Evolutionary conservation across 2,329 filamentous ascomycete species (phyloP), one percentile per base, ranked within the genome.

Genomic region (Ascomycota sp.): DNA sequence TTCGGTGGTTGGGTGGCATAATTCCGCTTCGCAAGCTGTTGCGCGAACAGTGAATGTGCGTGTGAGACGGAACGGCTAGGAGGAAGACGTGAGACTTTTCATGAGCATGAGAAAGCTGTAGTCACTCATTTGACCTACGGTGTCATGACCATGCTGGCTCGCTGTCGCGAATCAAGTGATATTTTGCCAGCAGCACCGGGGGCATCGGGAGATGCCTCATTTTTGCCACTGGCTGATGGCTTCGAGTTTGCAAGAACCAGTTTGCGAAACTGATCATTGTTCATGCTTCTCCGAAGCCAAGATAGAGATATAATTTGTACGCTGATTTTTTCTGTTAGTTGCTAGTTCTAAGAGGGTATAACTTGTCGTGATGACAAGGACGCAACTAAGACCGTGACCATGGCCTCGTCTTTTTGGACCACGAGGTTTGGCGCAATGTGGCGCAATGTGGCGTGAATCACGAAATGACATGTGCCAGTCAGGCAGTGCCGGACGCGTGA

Each of bases 201-300:
- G 36, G 41, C 35, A 40, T 39, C 37, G 31, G 40, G 44, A 10
- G 65, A 59, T 29, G 56, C 46, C 37, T 57, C 63, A 59, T 65
- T 51, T 46, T 52, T 53, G 35, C 50, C 33, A 40, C 52, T 34
- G 36, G 48, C 41, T 20, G 51, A 36, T 35, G 59, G 60, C 32
- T 51, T 44, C 6, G 59, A 45, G 35, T 59, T 61, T 25, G 52
- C 51, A 27, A 73, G 59, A 15, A 93, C 53, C 6, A 95, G 65
- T 38, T 77, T 76, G 32, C 89, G 76, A 45, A 98, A 98, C 44
- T 94, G 81, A 26, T 83, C 71, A 61, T 95, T 95, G 51, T 95
- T 92, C 89, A 98, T 95, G 23, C 26, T 37, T 31, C 29, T 32
- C 30, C 17, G 19, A 20, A 28, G 9, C 10, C 12, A 30, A 24